Evolutionary conservation across 371 early-diverging fungal species (phyloP).

Genomic region (Haplosporangium sp.): DNA sequence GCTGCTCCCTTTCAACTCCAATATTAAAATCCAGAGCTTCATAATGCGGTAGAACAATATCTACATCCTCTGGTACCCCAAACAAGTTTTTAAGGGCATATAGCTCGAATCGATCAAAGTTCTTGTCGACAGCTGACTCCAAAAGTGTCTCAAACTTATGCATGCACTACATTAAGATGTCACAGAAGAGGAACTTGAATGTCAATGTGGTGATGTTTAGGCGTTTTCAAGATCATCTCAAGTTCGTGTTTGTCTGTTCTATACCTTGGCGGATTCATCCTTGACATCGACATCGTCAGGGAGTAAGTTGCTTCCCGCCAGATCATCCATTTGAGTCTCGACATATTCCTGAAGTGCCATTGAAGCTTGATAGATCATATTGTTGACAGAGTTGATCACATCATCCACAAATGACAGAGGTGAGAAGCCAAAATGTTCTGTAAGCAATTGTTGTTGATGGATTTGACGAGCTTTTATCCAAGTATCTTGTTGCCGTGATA

Average conservation of each 20-base stretch:
- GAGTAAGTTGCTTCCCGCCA: constrained; percentile 1
- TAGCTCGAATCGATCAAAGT: constrained; percentile 83
- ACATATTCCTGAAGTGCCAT: constrained; percentile 71
- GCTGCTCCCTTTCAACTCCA: constrained; percentile 59
- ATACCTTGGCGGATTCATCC: constrained; percentile 48
- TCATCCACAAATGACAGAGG: constrained; percentile 80
- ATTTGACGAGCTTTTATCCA: constrained; percentile 35
- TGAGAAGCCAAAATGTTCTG: constrained; percentile 79
- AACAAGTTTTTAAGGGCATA: constrained; percentile 77
- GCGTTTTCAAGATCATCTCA: too few species aligned
- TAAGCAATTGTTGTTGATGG: constrained; percentile 63
- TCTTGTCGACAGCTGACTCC: constrained; percentile 77
- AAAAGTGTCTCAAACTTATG: constrained; percentile 75
- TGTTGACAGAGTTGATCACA: constrained; percentile 78
- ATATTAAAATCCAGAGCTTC: constrained; percentile 60
- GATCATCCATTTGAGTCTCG: constrained; percentile 51
- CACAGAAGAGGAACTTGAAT: too few species aligned
- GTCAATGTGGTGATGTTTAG: too few species aligned
- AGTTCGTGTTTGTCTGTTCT: too few species aligned
- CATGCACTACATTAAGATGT: constrained; percentile 58
- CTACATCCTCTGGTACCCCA: constrained; percentile 65
- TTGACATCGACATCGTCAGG: constrained; percentile 7
- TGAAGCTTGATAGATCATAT: constrained; percentile 72
- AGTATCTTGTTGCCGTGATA: constrained; percentile 21
- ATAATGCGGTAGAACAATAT: constrained; percentile 63